phyloP scores from a whole-genome alignment of 345 rosid genomes.

The Crucihimalaya himalaica region DNA sequence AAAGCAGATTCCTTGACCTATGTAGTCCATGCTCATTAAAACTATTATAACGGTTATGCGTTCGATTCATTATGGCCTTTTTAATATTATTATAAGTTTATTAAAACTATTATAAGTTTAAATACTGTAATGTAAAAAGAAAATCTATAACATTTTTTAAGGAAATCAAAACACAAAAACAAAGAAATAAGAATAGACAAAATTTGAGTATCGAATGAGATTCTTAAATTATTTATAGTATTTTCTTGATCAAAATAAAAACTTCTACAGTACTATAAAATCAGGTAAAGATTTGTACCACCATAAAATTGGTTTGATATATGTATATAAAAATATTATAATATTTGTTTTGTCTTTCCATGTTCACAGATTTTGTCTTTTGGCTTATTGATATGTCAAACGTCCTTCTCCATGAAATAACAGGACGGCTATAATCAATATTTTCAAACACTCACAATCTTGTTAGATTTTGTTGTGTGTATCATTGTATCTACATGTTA shows the following conservation, averaged over 20 bases:
- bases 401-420: conserved; percentile 30
- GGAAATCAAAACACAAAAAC: background rate
- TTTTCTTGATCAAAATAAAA: background rate
- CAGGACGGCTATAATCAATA: conserved; percentile 3
- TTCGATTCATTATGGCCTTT: background rate
- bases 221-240: background rate
- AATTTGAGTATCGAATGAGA: background rate
- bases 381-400: conserved; percentile 24
- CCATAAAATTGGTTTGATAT: background rate
- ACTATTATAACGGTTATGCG: conserved; percentile 11
- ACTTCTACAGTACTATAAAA: background rate
- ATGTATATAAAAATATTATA: background rate
- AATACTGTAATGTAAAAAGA: background rate
- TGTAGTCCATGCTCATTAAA: background rate
- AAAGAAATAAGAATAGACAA: background rate
- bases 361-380: conserved; percentile 28
- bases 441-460: conserved; percentile 24
- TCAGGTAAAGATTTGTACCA: background rate
- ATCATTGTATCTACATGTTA: conserved; percentile 2
- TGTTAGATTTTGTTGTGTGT: conserved; percentile 27
- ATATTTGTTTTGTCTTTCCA: background rate
- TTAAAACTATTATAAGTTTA: no score
- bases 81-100: no score
- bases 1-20: conserved; percentile 34
- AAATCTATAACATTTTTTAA: background rate